Evolutionary conservation across 345 rosid genomes (phyloP).

Genomic region (Stellera chamaejasme): DNA sequence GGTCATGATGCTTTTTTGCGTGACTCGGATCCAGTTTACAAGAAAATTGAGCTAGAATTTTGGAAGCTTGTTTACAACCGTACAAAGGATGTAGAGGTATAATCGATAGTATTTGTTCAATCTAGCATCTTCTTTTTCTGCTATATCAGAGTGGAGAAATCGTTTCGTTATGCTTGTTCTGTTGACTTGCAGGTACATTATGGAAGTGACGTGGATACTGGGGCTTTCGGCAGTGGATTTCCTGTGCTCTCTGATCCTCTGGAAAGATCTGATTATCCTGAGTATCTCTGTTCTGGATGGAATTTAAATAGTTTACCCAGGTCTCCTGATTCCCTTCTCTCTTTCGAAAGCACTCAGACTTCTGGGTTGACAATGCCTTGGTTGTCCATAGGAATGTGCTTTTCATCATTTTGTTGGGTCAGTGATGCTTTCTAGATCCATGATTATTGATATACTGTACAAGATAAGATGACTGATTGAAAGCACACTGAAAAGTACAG

Average conservation of each 20-base stretch:
- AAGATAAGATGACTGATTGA: conserved; percentile 7
- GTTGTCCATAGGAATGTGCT: conserved; percentile 63
- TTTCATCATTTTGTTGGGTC: conserved; percentile 61
- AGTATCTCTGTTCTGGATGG: conserved; percentile 50
- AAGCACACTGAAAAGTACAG: conserved; percentile 1
- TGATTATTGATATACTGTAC: neutral
- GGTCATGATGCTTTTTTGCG: conserved; percentile 13
- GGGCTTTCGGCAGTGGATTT: conserved; percentile 65
- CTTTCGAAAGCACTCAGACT: conserved; percentile 36
- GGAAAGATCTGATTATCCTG: conserved; percentile 17
- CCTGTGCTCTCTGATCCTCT: conserved; percentile 23
- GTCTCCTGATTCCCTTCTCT: conserved; percentile 64
- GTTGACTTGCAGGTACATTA: conserved; percentile 42
- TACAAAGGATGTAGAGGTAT: conserved; percentile 49
- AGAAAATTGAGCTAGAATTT: conserved; percentile 52
- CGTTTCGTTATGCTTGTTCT: conserved; percentile 6
- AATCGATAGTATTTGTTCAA: conserved; percentile 10
- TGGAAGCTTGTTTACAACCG: conserved; percentile 47
- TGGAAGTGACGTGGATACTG: conserved; percentile 36
- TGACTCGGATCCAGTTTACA: conserved; percentile 27
- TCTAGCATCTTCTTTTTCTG: conserved; percentile 1
- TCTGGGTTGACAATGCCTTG: conserved; percentile 39
- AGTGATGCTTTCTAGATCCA: conserved; percentile 15
- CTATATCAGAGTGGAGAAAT: neutral
- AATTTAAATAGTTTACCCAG: conserved; percentile 55